These are phyloP conservation scores for Rosa hybrid DNA, from an alignment of 331 rosid genomes.

Conservation along the genomic window DNA sequence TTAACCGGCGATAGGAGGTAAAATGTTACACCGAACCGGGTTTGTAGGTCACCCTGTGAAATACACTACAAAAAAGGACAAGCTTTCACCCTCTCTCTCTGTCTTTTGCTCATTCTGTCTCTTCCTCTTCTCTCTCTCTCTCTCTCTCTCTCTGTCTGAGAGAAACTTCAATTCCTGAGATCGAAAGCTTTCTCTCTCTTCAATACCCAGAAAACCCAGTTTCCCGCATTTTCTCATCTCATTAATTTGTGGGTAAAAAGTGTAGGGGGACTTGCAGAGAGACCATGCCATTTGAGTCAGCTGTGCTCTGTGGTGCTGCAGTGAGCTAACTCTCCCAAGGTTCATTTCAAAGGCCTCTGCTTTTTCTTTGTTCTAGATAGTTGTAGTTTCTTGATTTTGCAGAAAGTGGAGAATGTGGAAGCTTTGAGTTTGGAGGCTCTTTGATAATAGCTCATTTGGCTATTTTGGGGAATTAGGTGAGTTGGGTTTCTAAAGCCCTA, in stretches of 20 bases:
- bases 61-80: constrained; percentile 19
- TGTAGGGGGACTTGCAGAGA: constrained; percentile 30
- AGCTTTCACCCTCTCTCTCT: constrained; percentile 1
- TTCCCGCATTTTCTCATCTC: constrained; percentile 40
- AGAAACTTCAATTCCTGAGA: constrained; percentile 15
- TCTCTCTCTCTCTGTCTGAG: constrained; percentile 13
- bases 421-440: constrained; percentile 51
- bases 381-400: constrained; percentile 34
- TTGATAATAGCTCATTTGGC: constrained; percentile 36
- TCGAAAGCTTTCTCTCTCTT: constrained; percentile 25
- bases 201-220: constrained; percentile 8
- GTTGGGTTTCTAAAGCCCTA: constrained; percentile 49
- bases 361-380: background rate
- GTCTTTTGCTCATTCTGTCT: constrained; percentile 1
- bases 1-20: constrained; percentile 32
- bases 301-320: constrained; percentile 43
- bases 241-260: constrained; percentile 31
- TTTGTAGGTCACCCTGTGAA: constrained; percentile 31
- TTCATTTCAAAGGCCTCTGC: constrained; percentile 8
- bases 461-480: constrained; percentile 1
- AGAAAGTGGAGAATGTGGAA: constrained; percentile 50
- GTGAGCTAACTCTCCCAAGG: constrained; percentile 28
- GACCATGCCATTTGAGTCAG: constrained; percentile 43
- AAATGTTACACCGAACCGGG: constrained; percentile 21
- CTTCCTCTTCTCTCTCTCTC: constrained; percentile 8